Evolutionary conservation across 192 early-diverging fungal genomes (phyloP).

Genomic region (Funneliformis mosseae): DNA sequence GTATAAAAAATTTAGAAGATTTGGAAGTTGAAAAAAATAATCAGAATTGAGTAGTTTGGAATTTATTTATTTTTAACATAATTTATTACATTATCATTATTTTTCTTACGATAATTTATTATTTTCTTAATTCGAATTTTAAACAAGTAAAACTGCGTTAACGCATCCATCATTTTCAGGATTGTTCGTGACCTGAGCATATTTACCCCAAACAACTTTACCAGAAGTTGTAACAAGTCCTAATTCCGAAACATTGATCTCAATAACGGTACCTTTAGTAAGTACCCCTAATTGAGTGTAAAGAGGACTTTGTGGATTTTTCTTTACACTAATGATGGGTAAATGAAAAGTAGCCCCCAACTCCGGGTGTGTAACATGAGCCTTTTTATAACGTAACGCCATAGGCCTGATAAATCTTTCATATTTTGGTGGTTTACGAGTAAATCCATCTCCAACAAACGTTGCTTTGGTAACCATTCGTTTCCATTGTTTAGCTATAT

Average conservation of each 20-base stretch:
- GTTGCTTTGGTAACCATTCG: slow-evolving; percentile 98
- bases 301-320: slow-evolving; percentile 95
- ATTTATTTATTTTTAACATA: neutral
- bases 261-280: slow-evolving; percentile 97
- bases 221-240: slow-evolving; percentile 95
- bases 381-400: slow-evolving; percentile 97
- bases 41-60: too few species aligned
- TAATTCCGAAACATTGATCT: slow-evolving; percentile 76
- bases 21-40: too few species aligned
- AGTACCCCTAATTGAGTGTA: slow-evolving; percentile 97
- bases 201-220: slow-evolving; percentile 99
- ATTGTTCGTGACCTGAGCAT: slow-evolving; percentile 95
- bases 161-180: slow-evolving; percentile 98
- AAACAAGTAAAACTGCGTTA: slow-evolving; percentile 92
- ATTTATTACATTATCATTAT: too few species aligned
- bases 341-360: slow-evolving; percentile 96
- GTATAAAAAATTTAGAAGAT: neutral
- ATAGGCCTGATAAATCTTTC: slow-evolving; percentile 98
- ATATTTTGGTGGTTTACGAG: slow-evolving; percentile 99
- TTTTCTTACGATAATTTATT: neutral
- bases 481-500: slow-evolving; percentile 91
- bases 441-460: slow-evolving; percentile 99
- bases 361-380: slow-evolving; percentile 98
- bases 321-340: slow-evolving; percentile 97
- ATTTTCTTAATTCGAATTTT: slow-evolving; percentile 34